Evolutionary conservation across 2,329 filamentous ascomycete species (phyloP).

Genomic region (Aureobasidium namibiae): DNA sequence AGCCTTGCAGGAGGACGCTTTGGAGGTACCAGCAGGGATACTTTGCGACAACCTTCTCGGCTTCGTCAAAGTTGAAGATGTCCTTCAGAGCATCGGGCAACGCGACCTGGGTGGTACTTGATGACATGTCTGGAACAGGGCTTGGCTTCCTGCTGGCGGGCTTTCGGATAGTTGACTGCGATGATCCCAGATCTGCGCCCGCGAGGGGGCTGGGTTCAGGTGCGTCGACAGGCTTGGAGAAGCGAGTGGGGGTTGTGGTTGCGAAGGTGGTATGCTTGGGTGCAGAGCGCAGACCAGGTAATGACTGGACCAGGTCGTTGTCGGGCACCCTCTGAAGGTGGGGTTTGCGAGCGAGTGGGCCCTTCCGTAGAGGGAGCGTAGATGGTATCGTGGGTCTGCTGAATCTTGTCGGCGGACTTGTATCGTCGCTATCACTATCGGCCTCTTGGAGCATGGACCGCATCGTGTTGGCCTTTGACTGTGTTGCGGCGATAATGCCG

Average conservation of each 20-base stretch:
- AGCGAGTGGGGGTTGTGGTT: conserved; percentile 1
- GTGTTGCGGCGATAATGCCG: conserved; percentile 81
- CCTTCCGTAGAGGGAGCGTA: neutral
- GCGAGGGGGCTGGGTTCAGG: conserved; percentile 69
- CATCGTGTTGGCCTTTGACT: conserved; percentile 74
- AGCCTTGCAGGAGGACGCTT: conserved; percentile 85
- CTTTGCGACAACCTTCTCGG: conserved; percentile 80
- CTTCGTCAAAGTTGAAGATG: conserved; percentile 76
- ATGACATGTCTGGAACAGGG: conserved; percentile 13
- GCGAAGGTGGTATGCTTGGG: neutral
- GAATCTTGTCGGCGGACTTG: neutral
- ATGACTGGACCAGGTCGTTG: conserved; percentile 55
- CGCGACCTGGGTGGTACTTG: conserved; percentile 10
- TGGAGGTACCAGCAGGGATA: conserved; percentile 91
- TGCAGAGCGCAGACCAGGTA: conserved; percentile 45
- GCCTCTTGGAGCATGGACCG: conserved; percentile 73
- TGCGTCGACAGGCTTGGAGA: conserved; percentile 30
- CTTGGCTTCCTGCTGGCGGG: conserved; percentile 20
- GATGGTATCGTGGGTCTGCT: neutral
- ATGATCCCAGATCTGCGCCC: conserved; percentile 22
- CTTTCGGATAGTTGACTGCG: conserved; percentile 19
- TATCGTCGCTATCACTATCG: conserved; percentile 55
- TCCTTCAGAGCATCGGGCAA: conserved; percentile 18
- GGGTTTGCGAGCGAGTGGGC: conserved; percentile 21
- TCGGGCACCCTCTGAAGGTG: conserved; percentile 57